phyloP scores from a whole-genome alignment of 768 basidiomycete species.

The Kwoniella dejecticola region DNA sequence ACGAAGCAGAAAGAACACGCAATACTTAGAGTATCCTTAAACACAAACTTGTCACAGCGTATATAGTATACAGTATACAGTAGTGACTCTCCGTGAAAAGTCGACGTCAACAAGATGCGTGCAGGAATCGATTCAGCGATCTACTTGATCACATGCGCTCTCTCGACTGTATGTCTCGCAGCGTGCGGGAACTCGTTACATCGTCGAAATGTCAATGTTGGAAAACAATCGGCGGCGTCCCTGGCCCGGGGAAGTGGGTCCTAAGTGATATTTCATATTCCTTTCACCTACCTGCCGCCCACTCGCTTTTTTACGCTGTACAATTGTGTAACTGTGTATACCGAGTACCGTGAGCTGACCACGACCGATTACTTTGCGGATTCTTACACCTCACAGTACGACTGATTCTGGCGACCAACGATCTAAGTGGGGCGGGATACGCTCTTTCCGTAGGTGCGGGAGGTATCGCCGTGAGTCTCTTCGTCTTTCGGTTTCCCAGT shows the following conservation, averaged over 20 bases:
- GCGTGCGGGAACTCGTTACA: conserved; percentile 12
- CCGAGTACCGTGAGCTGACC: too few species aligned
- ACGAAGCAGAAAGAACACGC: too few species aligned
- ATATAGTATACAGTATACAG: too few species aligned
- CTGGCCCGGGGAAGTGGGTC: conserved; percentile 8
- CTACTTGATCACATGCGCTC: conserved; percentile 6
- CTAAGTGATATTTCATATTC: not conserved
- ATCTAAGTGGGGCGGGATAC: conserved; percentile 12
- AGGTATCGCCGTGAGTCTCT: conserved; percentile 11
- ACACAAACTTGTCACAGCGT: too few species aligned
- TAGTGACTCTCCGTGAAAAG: too few species aligned
- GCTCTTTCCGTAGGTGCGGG: conserved; percentile 17
- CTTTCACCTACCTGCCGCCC: too few species aligned
- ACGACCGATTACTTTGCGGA: too few species aligned
- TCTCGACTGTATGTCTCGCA: conserved; percentile 9
- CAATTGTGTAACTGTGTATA: too few species aligned
- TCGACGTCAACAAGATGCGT: not conserved
- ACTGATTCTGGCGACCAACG: conserved; percentile 14
- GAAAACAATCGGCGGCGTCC: conserved; percentile 11
- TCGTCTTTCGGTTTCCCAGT: too few species aligned
- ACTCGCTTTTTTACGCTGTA: too few species aligned
- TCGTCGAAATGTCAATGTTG: conserved; percentile 11
- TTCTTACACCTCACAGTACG: too few species aligned
- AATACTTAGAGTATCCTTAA: too few species aligned
- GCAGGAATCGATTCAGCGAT: conserved; percentile 2